Base-by-base conservation (phyloP, 306 rosid species). In the Rosa chinensis region DNA sequence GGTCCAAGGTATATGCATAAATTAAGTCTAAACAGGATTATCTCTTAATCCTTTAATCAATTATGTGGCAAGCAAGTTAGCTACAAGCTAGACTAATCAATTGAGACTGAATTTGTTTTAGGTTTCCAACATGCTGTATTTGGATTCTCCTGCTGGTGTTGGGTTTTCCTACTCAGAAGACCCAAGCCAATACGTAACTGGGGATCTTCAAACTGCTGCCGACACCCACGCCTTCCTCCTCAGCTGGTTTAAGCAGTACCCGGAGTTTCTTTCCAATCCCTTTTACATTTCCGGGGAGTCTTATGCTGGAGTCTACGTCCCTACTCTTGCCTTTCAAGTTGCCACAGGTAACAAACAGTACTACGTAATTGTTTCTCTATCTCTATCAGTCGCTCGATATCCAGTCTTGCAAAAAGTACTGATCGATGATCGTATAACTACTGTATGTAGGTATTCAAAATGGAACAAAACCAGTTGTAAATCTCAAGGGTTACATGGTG, bases 401-500 rank as follows among this genome's bases (percentile, higher is more conserved):
- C 3, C 23, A 18, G 1, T 58, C 64, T 58, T 10, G 3, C 64
- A 21, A 2, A 55, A 18, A 13, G 1, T 49, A 55, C 61, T 18
- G 61, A 55, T 18, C 2, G 23, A 20, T 20, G 61, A 55, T 55
- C 25, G 2, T 23, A 10, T 23, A 21, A 59, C 66, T 23, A 59
- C 17, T 56, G 47, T 44, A 3, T 50, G 48, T 17, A 89, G 98
- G 94, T 50, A 83, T 88, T 5, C 76, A 72, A 47, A 70, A 74
- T 69, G 83, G 90, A 75, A 59, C 8, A 53, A 83, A 84, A 80
- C 97, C 92, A 58, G 39, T 45, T 72, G 79, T 93, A 72, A 93
- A 93, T 73, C 85, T 93, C 9, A 91, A 91, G 93, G 98, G 98
- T 76, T 93, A 90, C 86, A 64, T 93, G 83, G 89, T 91, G 75